Evolutionary conservation across 441 rosid species (phyloP).

Genomic region (Arabidopsis lyrata): DNA sequence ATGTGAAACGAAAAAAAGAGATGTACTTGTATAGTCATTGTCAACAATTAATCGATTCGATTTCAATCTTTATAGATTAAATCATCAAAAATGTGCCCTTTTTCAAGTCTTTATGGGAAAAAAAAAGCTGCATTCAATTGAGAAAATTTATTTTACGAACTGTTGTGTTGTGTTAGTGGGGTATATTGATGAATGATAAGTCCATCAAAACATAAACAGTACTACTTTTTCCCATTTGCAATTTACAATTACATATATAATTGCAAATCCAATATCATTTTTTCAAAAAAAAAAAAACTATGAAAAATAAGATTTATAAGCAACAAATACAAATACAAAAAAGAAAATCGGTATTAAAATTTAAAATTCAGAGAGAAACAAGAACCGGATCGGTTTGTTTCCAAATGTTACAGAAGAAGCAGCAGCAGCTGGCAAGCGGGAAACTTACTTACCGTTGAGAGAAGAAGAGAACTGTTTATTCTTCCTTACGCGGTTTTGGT

Average conservation of each 20-base stretch:
- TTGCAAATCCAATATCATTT: neutral
- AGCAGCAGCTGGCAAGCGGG: neutral
- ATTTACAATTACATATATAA: slow-evolving; percentile 3
- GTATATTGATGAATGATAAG: no score
- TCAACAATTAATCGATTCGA: no score
- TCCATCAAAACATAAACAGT: neutral
- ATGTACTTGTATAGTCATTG: no score
- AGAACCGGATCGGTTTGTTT: slow-evolving; percentile 33
- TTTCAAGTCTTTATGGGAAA: no score
- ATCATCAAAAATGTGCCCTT: no score
- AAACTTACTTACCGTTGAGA: slow-evolving; percentile 1
- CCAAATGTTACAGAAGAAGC: slow-evolving; percentile 1
- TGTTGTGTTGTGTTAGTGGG: no score
- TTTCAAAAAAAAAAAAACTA: neutral
- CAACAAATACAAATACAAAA: neutral
- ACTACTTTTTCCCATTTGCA: slow-evolving; percentile 6
- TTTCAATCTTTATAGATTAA: no score
- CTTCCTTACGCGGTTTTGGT: slow-evolving; percentile 68
- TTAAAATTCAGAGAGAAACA: slow-evolving; percentile 24
- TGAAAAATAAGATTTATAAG: slow-evolving; percentile 16
- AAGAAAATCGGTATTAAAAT: neutral
- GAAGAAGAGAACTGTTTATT: slow-evolving; percentile 36
- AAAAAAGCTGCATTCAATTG: no score
- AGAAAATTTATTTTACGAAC: no score
- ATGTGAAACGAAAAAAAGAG: no score